Evolutionary conservation across 768 basidiomycete species (phyloP), one percentile per base, ranked within the genome.

Genomic region (Pisolithus orientalis): DNA sequence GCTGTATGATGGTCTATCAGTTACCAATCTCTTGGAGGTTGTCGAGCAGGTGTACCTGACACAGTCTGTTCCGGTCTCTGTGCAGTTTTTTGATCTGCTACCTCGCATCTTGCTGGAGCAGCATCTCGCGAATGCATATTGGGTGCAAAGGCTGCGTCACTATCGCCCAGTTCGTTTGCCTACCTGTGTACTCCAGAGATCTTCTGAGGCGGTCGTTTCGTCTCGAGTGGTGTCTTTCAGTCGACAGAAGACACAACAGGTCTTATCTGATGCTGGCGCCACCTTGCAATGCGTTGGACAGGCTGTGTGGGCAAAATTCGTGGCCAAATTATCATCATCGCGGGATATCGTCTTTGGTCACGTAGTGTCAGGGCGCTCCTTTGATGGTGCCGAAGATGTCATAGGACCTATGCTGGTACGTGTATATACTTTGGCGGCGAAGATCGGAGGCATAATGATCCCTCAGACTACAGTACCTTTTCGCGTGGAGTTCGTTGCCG

Each of bases 371-470:
- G 77, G 77, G 40, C 64, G 77, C 49, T 69, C 64, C 42, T 63
- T 72, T 14, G 67, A 68, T 21, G 68, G 66, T 34, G 68, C 72
- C 8, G 76, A 78, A 57, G 61, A 69, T 9, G 73, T 76, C 2
- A 68, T 78, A 47, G 77, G 77, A 4, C 77, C 77, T 5, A 69
- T 76, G 50, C 58, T 78, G 52, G 77, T 78, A 47, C 57, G 74
- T 62, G 28, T n/a, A 34, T 47, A 8, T 39, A 4, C 46, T 43
- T 28, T 13, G 34, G 17, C n/a, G 17, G 10, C n/a, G n/a, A 11
- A 27, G 16, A 28, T 5, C 13, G 9, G 13, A 48, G 25, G 53
- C 25, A 9, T 27, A 7, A 17, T 6, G 10, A 16, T 34, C n/a
- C 32, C 3, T 5, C 25, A 77, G 76, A 78, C 75, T 53, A 78